Evolutionary conservation across 495 filamentous ascomycete genomes (phyloP), one percentile per base, ranked within the genome.

Genomic region (Penicillium salamii): DNA sequence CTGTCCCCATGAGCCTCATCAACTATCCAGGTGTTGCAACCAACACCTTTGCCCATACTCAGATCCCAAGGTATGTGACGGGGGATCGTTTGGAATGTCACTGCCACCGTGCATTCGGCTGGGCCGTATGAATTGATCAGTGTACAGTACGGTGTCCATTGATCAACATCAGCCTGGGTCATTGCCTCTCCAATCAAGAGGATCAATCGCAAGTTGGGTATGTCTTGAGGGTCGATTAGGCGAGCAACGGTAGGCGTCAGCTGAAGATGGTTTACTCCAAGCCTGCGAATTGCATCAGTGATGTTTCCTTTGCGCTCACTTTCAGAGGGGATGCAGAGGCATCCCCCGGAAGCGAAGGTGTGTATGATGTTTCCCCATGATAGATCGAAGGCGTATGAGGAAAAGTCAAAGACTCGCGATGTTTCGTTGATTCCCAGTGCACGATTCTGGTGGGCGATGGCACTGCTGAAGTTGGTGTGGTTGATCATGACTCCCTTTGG

Each of bases 161-260:
- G n/a, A 5, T 15, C n/a, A 6, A 36, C 33, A 7, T 50, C 37
- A 7, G 34, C 14, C 0, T 57, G 54, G 3, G 50, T 36, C 49
- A 79, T 61, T 11, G 70, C 47, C 49, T 82, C 79, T 8, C 77
- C 77, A n/a, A 49, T 61, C 8, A 70, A 49, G n/a, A 68, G 20
- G 1, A 53, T 14, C 6, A 20, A 43, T 20, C 35, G 3, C 2
- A 53, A 5, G 8, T 7, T 6, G 1, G 43, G 39, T 8, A 48
- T 29, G 3, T 24, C 20, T 2, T 8, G 24, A 1, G 51, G 51
- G 13, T 31, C 19, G 8, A 53, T 4, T 5, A 43, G 19, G 2
- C n/a, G 9, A 4, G 20, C 34, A 11, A 50, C 33, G 6, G 41
- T 28, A 2, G 42, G 33, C 13, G 41, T 48, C 13, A 43, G 4